Evolutionary conservation across 805 yeast species (phyloP), one percentile per base, ranked within the genome.

Genomic region (Maudiozyma serrabonitensis): DNA sequence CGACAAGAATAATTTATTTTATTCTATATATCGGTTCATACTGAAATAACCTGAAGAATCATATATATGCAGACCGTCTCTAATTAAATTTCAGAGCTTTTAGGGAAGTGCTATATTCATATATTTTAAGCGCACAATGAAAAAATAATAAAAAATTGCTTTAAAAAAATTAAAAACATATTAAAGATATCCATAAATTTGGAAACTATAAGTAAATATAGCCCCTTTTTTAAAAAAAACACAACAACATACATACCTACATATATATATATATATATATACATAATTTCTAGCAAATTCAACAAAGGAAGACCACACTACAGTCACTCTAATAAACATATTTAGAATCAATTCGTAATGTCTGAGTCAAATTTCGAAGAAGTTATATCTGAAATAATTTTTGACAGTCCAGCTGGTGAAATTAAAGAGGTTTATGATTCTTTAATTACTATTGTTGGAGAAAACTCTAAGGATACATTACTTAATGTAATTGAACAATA

Each of bases 391-490:
- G 61, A 60, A 39, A 57, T 65, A 32, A 55, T 65, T n/a, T 47
- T 54, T n/a, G 66, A 60, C 48, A 47, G 58, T 21, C 69, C 71
- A 23, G 62, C 68, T 15, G 71, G 69, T 34, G 72, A 69, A 51
- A 54, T 59, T n/a, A 50, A 54, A 40, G 59, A 64, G 12, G 66
- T 66, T 13, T 62, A 59, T 35, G 55, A 61, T 31, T 81, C 79
- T 52, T 62, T 80, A 50, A 69, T 70, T 43, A 60, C 67, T 7
- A 64, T 77, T 41, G 69, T 73, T 5, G 76, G 71, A 13, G 70
- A 66, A 40, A 66, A 68, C 55, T 56, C 71, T 52, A 61, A 65
- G 49, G 56, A 61, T 46, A 60, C 66, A 5, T 65, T 66, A 37
- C 51, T 56, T 52, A 69, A 61, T 12, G 71, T 73, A 16, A 57